Evolutionary conservation across 495 filamentous ascomycete species (phyloP), one percentile per base, ranked within the genome.

Genomic region (Annulohypoxylon nitens): DNA sequence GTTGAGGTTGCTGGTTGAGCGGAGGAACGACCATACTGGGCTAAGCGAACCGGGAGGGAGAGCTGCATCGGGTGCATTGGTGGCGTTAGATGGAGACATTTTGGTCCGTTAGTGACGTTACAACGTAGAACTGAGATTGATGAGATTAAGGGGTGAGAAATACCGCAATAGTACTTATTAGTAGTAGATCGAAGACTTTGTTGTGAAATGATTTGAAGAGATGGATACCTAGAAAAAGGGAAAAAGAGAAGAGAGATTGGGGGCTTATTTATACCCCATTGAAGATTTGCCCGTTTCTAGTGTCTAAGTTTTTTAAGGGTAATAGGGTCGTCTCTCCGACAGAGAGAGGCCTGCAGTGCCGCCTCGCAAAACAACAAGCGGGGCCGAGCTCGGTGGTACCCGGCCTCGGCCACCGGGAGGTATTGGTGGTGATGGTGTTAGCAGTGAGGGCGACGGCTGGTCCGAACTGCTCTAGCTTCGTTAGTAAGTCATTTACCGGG

Each of bases 81-180:
- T 47, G n/a, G 7, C 43, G n/a, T n/a, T 47, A 47, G 43, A 47
- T 47, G n/a, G 43, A 18, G 43, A 47, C 43, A 47, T 47, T 47
- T 47, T 47, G 43, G 43, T 47, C 43, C n/a, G 43, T 47, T 47
- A 47, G 43, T 47, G n/a, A 47, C 43, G 43, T 47, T 47, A 47
- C 8, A 23, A 23, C 20, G 20, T 23, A 23, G 20, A 23, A 23
- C 20, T 23, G 20, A 23, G 20, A 23, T 23, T 39, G 37, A 39
- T 47, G 12, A 47, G 43, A 12, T 47, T n/a, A 6, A 47, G 43
- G 43, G 43, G 43, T 47, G 43, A 14, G 43, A 20, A 23, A 23
- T 23, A 23, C 20, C 20, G 20, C 20, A 47, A 20, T 47, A 47
- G n/a, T 47, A 47, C 43, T 47, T 47, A 20, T n/a, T 23, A 23